phyloP scores from a whole-genome alignment of 1,284 basidiomycete species.

The Ceratobasidium sp. region DNA sequence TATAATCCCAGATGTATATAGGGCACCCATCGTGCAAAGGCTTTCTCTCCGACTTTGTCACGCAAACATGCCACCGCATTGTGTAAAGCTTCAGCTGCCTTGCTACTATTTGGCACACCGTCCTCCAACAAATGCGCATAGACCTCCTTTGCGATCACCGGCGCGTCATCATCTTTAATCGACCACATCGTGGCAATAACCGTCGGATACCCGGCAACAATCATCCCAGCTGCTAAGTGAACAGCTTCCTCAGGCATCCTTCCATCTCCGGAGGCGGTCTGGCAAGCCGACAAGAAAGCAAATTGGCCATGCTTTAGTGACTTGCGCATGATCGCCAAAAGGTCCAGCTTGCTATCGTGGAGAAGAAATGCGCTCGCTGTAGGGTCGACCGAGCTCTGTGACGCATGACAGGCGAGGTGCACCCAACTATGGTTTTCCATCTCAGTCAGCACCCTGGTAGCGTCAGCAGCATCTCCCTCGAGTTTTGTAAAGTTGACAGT shows the following conservation, averaged over 20 bases:
- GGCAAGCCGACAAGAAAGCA: conserved; percentile 40
- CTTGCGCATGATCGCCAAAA: conserved; percentile 2
- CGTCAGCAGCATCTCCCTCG: no score
- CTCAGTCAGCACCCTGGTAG: conserved; percentile 4
- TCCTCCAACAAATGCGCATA: conserved; percentile 7
- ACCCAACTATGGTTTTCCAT: conserved; percentile 21
- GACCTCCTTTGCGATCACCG: background rate
- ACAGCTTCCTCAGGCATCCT: background rate
- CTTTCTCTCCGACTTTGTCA: background rate
- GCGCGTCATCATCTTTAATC: background rate
- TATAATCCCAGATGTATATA: conserved; percentile 4
- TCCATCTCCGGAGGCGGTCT: conserved; percentile 15
- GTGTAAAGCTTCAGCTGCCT: background rate
- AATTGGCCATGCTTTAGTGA: background rate
- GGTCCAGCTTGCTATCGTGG: background rate
- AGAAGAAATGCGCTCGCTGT: conserved; percentile 11
- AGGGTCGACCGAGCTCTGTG: conserved; percentile 8
- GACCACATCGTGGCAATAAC: conserved; percentile 33
- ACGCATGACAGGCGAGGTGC: conserved; percentile 35
- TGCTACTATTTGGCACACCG: background rate
- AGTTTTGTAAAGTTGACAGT: no score
- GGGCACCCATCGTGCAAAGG: conserved; percentile 1
- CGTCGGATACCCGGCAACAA: conserved; percentile 5
- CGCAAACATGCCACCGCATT: background rate
- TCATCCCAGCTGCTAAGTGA: conserved; percentile 28